phyloP scores from a whole-genome alignment of 495 filamentous ascomycete genomes.

The Hapsidospora chrysogenum region DNA sequence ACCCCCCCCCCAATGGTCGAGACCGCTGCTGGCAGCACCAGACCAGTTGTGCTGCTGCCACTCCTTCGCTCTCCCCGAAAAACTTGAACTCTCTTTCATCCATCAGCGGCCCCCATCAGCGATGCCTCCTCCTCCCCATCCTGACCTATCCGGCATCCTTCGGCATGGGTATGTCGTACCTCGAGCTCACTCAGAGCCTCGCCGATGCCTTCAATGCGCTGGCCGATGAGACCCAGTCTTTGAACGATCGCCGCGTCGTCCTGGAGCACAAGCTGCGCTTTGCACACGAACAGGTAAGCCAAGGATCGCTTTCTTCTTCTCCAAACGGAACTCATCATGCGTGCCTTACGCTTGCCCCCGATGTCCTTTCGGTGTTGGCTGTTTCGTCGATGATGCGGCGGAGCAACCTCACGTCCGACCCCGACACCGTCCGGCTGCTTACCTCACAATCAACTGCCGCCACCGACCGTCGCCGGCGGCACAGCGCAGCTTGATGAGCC shows the following conservation, averaged over 20 bases:
- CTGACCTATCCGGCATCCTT: background rate
- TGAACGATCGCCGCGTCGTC: conserved; percentile 36
- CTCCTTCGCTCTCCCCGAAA: too few relatives aligned
- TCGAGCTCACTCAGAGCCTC: conserved; percentile 28
- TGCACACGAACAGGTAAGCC: conserved; percentile 38
- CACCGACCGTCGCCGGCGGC: too few relatives aligned
- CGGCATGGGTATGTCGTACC: conserved; percentile 17
- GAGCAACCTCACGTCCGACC: background rate
- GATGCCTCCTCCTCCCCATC: background rate
- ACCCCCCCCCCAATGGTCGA: too few relatives aligned
- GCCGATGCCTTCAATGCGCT: conserved; percentile 48
- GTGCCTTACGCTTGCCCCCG: too few relatives aligned
- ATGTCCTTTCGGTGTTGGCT: too few relatives aligned
- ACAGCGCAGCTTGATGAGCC: too few relatives aligned
- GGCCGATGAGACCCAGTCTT: conserved; percentile 37
- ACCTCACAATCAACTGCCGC: too few relatives aligned
- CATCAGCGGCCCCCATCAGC: background rate
- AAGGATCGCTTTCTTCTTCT: background rate
- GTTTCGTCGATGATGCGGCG: too few relatives aligned
- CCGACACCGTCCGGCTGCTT: background rate
- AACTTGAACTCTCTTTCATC: too few relatives aligned
- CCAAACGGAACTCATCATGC: too few relatives aligned
- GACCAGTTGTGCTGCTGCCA: too few relatives aligned
- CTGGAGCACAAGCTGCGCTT: conserved; percentile 40
- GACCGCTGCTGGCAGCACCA: too few relatives aligned